phyloP scores from a whole-genome alignment of 768 basidiomycete genomes.

The Termitomyces sp. region DNA sequence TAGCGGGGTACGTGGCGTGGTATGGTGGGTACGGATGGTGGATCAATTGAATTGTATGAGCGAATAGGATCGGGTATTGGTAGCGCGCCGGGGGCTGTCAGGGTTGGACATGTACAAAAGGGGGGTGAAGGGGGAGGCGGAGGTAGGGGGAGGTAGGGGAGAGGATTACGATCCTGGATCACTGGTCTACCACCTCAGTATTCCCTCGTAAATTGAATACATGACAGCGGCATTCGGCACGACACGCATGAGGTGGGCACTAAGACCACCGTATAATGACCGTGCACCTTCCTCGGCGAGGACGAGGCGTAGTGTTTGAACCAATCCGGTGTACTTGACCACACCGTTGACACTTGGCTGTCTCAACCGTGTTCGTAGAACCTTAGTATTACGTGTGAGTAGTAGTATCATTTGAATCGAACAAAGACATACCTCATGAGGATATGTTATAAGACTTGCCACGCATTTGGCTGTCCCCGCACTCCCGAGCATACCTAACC shows the following conservation, averaged over 20 bases:
- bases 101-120: neutral
- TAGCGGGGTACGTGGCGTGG: too few species aligned
- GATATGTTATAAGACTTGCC: slow-evolving; percentile 94
- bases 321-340: slow-evolving; percentile 79
- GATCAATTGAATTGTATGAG: neutral
- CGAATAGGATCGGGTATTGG: neutral
- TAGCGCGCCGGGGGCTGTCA: neutral
- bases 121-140: neutral
- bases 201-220: slow-evolving; percentile 92
- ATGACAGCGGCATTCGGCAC: slow-evolving; percentile 97
- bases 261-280: slow-evolving; percentile 86
- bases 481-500: slow-evolving; percentile 80
- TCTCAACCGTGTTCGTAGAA: slow-evolving; percentile 85
- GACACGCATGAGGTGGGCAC: slow-evolving; percentile 93
- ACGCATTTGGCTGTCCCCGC: slow-evolving; percentile 92
- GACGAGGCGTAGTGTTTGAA: slow-evolving; percentile 80
- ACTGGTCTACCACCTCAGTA: slow-evolving; percentile 49
- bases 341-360: slow-evolving; percentile 80
- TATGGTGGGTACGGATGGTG: neutral
- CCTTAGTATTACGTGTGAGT: slow-evolving; percentile 34
- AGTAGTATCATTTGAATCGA: neutral
- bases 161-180: neutral
- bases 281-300: slow-evolving; percentile 86
- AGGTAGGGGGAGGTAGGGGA: too few species aligned
- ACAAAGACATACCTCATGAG: slow-evolving; percentile 74